Evolutionary conservation across 2,329 filamentous ascomycete genomes (phyloP).

Genomic region (Venturia carpophila): DNA sequence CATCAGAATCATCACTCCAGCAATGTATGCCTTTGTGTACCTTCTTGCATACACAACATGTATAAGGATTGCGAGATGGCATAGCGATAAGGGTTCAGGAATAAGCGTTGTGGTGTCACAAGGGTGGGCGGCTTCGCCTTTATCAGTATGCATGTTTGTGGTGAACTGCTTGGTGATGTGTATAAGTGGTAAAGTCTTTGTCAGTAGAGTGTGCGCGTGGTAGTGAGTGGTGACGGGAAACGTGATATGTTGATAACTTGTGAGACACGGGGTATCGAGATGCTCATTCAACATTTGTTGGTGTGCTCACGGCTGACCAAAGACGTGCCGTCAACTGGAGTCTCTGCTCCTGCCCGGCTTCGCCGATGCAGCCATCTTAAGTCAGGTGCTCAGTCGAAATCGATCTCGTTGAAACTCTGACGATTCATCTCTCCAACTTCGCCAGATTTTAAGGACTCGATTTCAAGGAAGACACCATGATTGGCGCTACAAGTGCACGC

Average conservation of each 20-base stretch:
- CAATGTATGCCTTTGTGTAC: background rate
- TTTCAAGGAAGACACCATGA: background rate
- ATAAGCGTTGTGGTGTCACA: background rate
- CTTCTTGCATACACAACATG: background rate
- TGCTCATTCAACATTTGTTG: background rate
- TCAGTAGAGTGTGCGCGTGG: background rate
- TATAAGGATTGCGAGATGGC: background rate
- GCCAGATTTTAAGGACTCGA: background rate
- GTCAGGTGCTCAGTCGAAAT: too few relatives aligned
- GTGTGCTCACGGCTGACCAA: background rate
- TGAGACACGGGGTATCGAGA: background rate
- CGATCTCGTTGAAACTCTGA: background rate
- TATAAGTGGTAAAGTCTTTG: background rate
- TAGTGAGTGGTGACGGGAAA: background rate
- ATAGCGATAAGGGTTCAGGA: background rate
- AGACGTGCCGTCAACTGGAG: background rate
- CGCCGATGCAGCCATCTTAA: too few relatives aligned
- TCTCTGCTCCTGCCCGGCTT: too few relatives aligned
- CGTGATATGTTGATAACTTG: background rate
- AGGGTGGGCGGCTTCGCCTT: background rate
- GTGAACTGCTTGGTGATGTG: background rate
- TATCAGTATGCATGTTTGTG: constrained; percentile 1
- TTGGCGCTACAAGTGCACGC: too few relatives aligned
- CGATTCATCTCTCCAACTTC: background rate
- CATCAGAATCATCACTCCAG: constrained; percentile 1